Conservation (phyloP, 495 filamentous ascomycete species). For the Penicillium crystallinum region DNA sequence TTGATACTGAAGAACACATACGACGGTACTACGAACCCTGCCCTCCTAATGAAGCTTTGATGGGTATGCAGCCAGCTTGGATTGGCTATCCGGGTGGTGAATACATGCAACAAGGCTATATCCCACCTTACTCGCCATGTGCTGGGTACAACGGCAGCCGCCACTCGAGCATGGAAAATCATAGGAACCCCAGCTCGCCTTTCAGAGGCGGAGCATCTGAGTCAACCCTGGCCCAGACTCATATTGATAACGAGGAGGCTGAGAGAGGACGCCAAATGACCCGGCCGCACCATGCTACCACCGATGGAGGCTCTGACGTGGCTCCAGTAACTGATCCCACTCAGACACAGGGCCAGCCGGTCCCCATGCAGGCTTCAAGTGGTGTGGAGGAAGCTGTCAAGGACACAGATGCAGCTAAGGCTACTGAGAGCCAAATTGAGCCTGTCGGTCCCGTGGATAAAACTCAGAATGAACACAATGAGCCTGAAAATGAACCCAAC, state of each 20-base stretch:
- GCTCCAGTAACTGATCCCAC: background rate
- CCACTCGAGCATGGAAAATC: background rate
- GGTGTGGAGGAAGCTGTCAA: background rate
- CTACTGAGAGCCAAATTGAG: background rate
- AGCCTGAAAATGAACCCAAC: background rate
- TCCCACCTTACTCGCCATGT: background rate
- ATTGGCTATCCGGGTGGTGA: background rate
- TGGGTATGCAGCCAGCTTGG: background rate
- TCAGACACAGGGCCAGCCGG: background rate
- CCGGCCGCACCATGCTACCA: background rate
- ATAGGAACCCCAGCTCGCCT: background rate
- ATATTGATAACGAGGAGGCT: background rate
- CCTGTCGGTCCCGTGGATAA: background rate
- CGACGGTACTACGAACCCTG: conserved; percentile 5
- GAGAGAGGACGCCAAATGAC: background rate
- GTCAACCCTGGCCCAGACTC: background rate
- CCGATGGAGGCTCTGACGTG: background rate
- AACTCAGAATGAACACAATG: background rate
- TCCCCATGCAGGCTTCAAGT: background rate
- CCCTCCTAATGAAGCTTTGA: background rate
- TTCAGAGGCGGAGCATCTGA: background rate
- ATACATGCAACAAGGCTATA: background rate
- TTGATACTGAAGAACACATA: background rate
- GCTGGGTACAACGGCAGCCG: background rate
- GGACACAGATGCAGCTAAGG: background rate